Evolutionary conservation across 106 monocot genomes (phyloP), one percentile per base, ranked within the genome.

Genomic region (Ottelia alismoides): DNA sequence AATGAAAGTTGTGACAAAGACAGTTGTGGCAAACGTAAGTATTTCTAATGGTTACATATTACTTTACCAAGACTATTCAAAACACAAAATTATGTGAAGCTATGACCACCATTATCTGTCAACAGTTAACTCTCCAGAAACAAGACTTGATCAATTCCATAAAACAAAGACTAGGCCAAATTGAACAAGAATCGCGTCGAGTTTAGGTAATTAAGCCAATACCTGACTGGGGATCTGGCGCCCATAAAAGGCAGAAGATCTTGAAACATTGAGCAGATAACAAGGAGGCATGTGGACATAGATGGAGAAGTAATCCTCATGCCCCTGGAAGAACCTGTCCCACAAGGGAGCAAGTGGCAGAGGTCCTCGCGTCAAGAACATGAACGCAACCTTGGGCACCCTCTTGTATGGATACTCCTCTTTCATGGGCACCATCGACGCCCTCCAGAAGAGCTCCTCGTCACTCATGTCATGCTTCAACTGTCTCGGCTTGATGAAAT

Each of bases 171-270:
- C n/a, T n/a, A n/a, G n/a, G n/a, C n/a, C n/a, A n/a, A n/a, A n/a
- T n/a, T n/a, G n/a, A n/a, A n/a, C n/a, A n/a, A n/a, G n/a, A n/a
- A n/a, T 2, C 1, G 7, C 6, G 17, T 22, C 1, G 48, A 9
- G 17, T 1, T 22, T n/a, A n/a, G n/a, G n/a, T 11, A 11, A 45
- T 49, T 2, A 24, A 23, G 23, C 24, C 3, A 11, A 57, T 63
- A 89, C 89, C 80, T 81, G 61, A 22, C 91, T 91, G 3, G 76
- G 84, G 54, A 91, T 78, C 57, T 85, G 91, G 24, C 91, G 71
- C 11, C 76, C 78, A 53, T 85, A 73, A 57, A 91, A 91, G n/a
- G 73, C 70, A 1, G 91, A 91, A 18, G 53, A 45, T 46, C 70
- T 51, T 2, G 75, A 67, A 30, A 81, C 85, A 58, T 73, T 76